A percentile compares a stretch with the other conserved stretches of the same genome.
phyloP scores from a whole-genome alignment of 208 protist species.

The Crithidia brevicula region DNA sequence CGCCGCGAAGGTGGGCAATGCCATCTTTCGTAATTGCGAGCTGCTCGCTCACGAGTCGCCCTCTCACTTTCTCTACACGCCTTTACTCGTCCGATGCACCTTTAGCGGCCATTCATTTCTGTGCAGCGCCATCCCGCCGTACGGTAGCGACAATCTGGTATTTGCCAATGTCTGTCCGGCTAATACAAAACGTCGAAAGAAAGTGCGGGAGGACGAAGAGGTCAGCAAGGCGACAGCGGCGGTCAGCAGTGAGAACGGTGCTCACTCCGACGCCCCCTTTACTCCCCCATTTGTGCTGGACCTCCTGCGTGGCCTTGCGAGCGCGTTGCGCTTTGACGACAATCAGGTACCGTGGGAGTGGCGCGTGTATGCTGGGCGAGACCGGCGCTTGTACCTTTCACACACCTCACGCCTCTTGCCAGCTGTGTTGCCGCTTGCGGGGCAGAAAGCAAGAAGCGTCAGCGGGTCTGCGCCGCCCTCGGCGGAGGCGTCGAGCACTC shows the following conservation, averaged over 20 bases:
- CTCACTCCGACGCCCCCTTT: not conserved
- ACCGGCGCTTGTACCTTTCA: constrained; percentile 77
- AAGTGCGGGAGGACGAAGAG: not conserved
- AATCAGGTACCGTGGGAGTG: constrained; percentile 38
- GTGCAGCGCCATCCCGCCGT: constrained; percentile 67
- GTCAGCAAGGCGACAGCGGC: not conserved
- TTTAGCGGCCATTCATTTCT: constrained; percentile 64
- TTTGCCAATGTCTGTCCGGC: constrained; percentile 22
- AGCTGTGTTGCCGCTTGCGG: constrained; percentile 28
- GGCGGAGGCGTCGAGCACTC: too few relatives aligned
- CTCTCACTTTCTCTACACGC: constrained; percentile 51
- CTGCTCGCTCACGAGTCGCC: constrained; percentile 51
- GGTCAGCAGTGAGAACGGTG: not conserved
- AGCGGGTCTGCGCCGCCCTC: not conserved
- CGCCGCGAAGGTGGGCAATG: constrained; percentile 38
- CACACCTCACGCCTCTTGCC: constrained; percentile 57
- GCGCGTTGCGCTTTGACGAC: constrained; percentile 38
- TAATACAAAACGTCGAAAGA: not conserved
- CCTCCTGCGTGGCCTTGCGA: constrained; percentile 36
- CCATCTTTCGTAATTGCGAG: constrained; percentile 28
- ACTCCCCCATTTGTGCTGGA: constrained; percentile 29
- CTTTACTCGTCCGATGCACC: constrained; percentile 53
- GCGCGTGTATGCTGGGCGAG: constrained; percentile 34
- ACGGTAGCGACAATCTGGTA: constrained; percentile 24
- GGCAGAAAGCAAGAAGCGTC: not conserved